Percentiles rank a stretch among this genome's conserved stretches.
Conservation (phyloP, 1,139 yeast genomes). For the Debaryomycetaceae sp. region DNA sequence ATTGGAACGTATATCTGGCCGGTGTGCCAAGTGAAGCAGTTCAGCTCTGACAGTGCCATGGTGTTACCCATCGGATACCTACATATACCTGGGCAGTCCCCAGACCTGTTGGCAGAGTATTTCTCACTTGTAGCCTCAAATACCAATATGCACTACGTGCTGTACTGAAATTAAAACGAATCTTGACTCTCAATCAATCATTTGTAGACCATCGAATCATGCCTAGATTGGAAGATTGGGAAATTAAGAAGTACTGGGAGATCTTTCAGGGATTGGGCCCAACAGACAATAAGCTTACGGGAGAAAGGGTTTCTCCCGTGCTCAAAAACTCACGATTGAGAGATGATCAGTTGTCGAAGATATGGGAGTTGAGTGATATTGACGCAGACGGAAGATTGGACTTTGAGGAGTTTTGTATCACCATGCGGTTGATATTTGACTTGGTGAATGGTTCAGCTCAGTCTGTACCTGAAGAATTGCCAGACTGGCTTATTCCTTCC, state of each 20-base stretch:
- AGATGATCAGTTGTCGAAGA: slow-evolving; percentile 68
- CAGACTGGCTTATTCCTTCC: slow-evolving; percentile 90
- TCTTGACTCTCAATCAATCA: neutral
- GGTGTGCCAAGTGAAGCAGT: too few species aligned
- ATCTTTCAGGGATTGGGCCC: slow-evolving; percentile 90
- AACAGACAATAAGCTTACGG: slow-evolving; percentile 68
- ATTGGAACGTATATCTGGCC: too few species aligned
- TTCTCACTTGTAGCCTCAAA: neutral
- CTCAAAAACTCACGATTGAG: slow-evolving; percentile 83
- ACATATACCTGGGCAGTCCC: too few species aligned
- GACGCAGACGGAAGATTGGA: slow-evolving; percentile 90
- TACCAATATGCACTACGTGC: neutral
- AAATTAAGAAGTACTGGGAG: slow-evolving; percentile 95
- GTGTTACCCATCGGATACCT: too few species aligned
- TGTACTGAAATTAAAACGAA: neutral
- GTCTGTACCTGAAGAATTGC: slow-evolving; percentile 67
- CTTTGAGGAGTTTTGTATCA: slow-evolving; percentile 95
- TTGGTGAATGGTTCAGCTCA: slow-evolving; percentile 71
- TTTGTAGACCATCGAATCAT: slow-evolving; percentile 11
- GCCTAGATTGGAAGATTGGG: slow-evolving; percentile 87
- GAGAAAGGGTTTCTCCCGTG: slow-evolving; percentile 82
- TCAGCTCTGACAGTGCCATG: too few species aligned
- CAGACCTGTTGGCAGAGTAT: too few species aligned
- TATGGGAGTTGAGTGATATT: slow-evolving; percentile 93
- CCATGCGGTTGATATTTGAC: slow-evolving; percentile 93